A percentile compares a stretch with the other conserved stretches of the same genome.
phyloP scores from a whole-genome alignment of 805 yeast species.

The Maudiozyma serrabonitensis region DNA sequence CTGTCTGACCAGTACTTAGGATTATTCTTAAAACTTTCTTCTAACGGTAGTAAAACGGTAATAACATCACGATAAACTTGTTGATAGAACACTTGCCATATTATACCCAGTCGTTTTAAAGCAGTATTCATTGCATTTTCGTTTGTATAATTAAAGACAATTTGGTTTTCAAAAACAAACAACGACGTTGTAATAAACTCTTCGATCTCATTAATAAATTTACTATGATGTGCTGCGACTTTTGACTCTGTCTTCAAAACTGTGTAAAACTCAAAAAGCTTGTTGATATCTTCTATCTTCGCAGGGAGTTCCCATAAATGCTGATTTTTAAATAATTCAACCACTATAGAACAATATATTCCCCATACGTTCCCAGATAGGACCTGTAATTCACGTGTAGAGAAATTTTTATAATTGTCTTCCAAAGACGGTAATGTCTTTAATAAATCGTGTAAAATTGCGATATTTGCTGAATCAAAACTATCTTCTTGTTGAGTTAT shows the following conservation, averaged over 20 bases:
- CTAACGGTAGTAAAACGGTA: constrained; percentile 52
- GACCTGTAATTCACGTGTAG: constrained; percentile 21
- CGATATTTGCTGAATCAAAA: constrained; percentile 8
- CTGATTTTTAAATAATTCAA: constrained; percentile 23
- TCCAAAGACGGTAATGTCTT: constrained; percentile 26
- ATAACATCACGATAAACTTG: constrained; percentile 48
- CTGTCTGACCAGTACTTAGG: constrained; percentile 24
- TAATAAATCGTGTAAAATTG: constrained; percentile 25
- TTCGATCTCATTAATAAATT: constrained; percentile 21
- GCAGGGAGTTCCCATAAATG: constrained; percentile 27
- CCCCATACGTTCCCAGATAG: constrained; percentile 27
- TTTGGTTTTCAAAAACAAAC: constrained; percentile 31
- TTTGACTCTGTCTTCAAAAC: constrained; percentile 20
- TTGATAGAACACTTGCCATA: constrained; percentile 52
- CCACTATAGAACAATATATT: constrained; percentile 20
- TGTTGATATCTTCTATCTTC: constrained; percentile 24
- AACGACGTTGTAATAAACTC: constrained; percentile 30
- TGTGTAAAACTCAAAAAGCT: constrained; percentile 21
- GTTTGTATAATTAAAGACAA: constrained; percentile 26
- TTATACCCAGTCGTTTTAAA: constrained; percentile 30
- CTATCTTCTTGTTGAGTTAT: constrained; percentile 13
- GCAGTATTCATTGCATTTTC: constrained; percentile 30
- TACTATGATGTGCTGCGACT: constrained; percentile 17
- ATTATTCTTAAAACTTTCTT: constrained; percentile 18
- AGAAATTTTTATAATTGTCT: constrained; percentile 24